Evolutionary conservation across 352 stramenopile genomes (phyloP).

Genomic region (Pythium dissotocum): DNA sequence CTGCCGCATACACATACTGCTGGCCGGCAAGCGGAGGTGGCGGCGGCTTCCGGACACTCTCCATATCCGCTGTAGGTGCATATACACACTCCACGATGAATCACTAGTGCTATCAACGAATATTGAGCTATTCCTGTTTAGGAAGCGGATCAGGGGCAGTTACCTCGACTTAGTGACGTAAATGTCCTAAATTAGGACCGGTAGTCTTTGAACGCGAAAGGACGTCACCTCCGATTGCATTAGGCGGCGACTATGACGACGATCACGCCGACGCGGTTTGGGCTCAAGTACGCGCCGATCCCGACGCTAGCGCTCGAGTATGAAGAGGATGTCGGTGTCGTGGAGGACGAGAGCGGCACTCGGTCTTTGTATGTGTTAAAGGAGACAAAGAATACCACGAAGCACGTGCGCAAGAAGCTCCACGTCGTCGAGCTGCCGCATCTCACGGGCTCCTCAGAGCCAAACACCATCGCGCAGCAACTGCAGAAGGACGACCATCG

Average conservation of each 20-base stretch:
- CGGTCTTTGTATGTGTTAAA: conserved; percentile 66
- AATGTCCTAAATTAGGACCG: neutral
- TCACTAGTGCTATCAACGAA: neutral
- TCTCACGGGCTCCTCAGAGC: conserved; percentile 50
- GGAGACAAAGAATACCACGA: conserved; percentile 3
- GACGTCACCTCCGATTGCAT: neutral
- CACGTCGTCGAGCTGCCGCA: conserved; percentile 80
- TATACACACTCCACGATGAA: too few species aligned
- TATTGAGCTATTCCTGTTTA: conserved; percentile 19
- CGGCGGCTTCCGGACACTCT: neutral
- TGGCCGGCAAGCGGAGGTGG: neutral
- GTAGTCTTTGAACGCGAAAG: conserved; percentile 3
- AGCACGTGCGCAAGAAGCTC: conserved; percentile 46
- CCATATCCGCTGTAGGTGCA: neutral
- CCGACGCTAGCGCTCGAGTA: conserved; percentile 84
- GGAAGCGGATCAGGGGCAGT: neutral
- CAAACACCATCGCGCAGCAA: conserved; percentile 42
- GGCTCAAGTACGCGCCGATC: conserved; percentile 81
- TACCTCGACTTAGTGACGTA: conserved; percentile 13
- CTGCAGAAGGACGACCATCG: conserved; percentile 65
- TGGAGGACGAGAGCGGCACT: conserved; percentile 35
- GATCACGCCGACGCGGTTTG: conserved; percentile 79
- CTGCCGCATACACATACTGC: neutral
- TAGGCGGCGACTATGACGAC: conserved; percentile 26
- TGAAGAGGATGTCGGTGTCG: conserved; percentile 50